Conservation (phyloP, 2,329 filamentous ascomycete species). For the Nectriaceae sp. region DNA sequence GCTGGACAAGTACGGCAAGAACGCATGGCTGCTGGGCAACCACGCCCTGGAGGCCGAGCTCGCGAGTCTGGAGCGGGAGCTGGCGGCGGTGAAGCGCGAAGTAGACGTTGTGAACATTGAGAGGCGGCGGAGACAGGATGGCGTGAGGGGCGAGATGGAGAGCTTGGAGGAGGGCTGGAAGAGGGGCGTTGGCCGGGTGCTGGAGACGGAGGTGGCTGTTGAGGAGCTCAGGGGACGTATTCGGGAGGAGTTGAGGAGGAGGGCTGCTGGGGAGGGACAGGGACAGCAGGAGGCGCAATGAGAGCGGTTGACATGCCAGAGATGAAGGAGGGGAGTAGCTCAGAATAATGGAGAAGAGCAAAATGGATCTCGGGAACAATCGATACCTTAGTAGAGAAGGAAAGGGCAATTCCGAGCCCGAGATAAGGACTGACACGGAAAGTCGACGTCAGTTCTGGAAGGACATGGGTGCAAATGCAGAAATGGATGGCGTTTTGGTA, state of each 20-base stretch:
- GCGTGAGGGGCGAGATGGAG: conserved; percentile 70
- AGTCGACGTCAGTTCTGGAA: too few relatives aligned
- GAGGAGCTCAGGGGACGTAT: conserved; percentile 71
- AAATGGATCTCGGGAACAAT: too few relatives aligned
- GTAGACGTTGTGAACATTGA: conserved; percentile 73
- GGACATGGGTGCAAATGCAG: background rate
- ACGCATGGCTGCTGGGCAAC: conserved; percentile 89
- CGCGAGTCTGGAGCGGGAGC: conserved; percentile 69
- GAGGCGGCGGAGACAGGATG: conserved; percentile 70
- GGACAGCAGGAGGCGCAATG: background rate
- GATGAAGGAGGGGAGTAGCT: too few relatives aligned
- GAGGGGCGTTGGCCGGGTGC: conserved; percentile 72
- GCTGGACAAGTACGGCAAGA: conserved; percentile 82
- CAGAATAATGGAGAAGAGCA: too few relatives aligned
- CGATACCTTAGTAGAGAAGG: too few relatives aligned
- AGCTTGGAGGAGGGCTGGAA: conserved; percentile 79
- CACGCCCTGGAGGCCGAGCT: conserved; percentile 71
- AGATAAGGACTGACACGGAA: background rate
- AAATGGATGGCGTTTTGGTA: conserved; percentile 2
- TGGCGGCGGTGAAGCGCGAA: conserved; percentile 66
- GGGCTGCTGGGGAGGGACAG: conserved; percentile 10
- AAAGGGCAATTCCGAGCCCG: too few relatives aligned
- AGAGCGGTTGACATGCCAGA: background rate
- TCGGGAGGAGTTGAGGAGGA: conserved; percentile 58
- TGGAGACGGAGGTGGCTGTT: conserved; percentile 86